phyloP scores from a whole-genome alignment of 805 yeast species.

The Sungouiella blattae region DNA sequence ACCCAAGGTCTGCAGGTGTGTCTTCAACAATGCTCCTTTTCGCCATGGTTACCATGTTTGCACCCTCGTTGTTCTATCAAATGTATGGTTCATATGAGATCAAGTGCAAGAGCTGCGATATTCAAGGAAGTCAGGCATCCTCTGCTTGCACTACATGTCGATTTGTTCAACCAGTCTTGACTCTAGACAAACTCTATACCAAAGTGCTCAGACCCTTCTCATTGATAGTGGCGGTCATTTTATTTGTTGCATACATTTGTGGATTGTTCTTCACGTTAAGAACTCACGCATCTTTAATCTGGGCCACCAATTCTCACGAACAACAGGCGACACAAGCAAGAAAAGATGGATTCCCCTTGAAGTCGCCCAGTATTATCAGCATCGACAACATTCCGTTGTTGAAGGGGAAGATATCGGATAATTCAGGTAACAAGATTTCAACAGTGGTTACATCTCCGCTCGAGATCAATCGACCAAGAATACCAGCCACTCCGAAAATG shows the following conservation, averaged over 20 bases:
- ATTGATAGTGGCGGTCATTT: conserved; percentile 69
- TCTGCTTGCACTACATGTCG: conserved; percentile 65
- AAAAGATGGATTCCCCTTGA: conserved; percentile 21
- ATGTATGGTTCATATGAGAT: conserved; percentile 85
- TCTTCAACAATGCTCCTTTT: conserved; percentile 92
- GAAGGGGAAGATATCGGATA: not conserved
- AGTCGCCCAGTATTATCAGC: conserved; percentile 40
- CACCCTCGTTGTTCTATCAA: conserved; percentile 87
- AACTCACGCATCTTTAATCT: conserved; percentile 94
- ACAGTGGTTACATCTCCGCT: not conserved
- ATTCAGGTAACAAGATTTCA: conserved; percentile 1
- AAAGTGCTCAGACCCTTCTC: conserved; percentile 79
- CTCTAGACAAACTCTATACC: conserved; percentile 62
- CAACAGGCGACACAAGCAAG: conserved; percentile 16
- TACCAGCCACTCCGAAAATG: not conserved
- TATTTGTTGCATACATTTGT: conserved; percentile 79
- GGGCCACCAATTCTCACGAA: conserved; percentile 60
- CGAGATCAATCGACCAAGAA: not conserved
- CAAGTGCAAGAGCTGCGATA: conserved; percentile 57
- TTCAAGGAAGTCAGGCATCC: conserved; percentile 1
- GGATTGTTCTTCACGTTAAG: conserved; percentile 91
- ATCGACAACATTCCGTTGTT: conserved; percentile 14
- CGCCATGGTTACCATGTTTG: conserved; percentile 86
- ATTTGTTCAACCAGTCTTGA: conserved; percentile 72
- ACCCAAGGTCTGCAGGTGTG: conserved; percentile 95